These are phyloP conservation scores for Quillaja saponaria DNA, from an alignment of 306 rosid genomes.

Conservation along the genomic window DNA sequence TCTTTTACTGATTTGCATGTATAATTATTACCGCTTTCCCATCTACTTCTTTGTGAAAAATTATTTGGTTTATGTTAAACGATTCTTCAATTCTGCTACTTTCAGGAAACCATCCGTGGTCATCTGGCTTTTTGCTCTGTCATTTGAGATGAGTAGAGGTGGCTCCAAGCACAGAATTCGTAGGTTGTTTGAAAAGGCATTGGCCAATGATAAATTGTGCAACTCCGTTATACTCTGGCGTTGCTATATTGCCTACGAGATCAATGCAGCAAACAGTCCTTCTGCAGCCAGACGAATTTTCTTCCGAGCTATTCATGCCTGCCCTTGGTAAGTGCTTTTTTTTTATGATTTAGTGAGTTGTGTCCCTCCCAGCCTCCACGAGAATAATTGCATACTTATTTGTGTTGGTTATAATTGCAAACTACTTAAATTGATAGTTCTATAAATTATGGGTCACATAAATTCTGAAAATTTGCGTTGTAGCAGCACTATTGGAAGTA, in stretches of 20 bases:
- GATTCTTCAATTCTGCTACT: too few relatives aligned
- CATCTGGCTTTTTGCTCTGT: conserved; percentile 75
- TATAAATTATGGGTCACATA: too few relatives aligned
- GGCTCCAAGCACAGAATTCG: conserved; percentile 79
- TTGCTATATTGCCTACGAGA: conserved; percentile 72
- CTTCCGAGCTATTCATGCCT: conserved; percentile 95
- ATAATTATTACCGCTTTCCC: conserved; percentile 2
- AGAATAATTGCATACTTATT: too few relatives aligned
- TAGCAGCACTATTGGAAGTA: too few relatives aligned
- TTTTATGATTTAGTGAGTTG: too few relatives aligned
- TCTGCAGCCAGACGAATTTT: conserved; percentile 76
- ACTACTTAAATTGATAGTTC: too few relatives aligned
- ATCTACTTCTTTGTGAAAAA: not conserved
- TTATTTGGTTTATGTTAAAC: too few relatives aligned
- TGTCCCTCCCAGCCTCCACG: too few relatives aligned
- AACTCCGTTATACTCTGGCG: conserved; percentile 89
- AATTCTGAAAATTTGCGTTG: too few relatives aligned
- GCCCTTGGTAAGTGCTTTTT: conserved; percentile 75
- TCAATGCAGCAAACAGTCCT: conserved; percentile 54
- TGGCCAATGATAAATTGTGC: conserved; percentile 55
- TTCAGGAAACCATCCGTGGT: conserved; percentile 81
- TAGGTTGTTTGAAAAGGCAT: conserved; percentile 81
- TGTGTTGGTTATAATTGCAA: too few relatives aligned
- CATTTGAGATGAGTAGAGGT: conserved; percentile 75
- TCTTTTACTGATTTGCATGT: conserved; percentile 12